Conservation (phyloP, 2,329 filamentous ascomycete species). For the Colletotrichum somersetense region DNA sequence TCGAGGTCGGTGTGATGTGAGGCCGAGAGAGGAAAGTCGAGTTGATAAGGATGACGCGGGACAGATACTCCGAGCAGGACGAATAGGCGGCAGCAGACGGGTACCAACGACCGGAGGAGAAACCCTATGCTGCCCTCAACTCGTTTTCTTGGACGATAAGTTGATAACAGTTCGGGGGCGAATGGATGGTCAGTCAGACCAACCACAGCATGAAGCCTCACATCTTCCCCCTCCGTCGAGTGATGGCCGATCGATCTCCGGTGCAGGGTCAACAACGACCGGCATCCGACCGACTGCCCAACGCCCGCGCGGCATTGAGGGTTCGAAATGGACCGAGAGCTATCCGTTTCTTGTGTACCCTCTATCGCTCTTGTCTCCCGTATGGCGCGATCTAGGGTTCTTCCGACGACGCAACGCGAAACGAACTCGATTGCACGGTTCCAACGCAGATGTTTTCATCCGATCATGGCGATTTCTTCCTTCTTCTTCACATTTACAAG, state of each 20-base stretch:
- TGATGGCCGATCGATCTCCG: slow-evolving; percentile 33
- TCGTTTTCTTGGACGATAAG: background rate
- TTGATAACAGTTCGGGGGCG: background rate
- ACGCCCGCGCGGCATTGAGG: background rate
- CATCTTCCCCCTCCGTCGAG: slow-evolving; percentile 2
- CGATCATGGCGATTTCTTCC: too few species aligned
- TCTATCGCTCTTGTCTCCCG: background rate
- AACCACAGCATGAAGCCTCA: slow-evolving; percentile 9
- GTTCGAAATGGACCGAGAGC: background rate
- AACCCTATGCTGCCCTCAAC: background rate
- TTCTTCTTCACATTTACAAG: background rate
- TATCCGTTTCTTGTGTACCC: background rate
- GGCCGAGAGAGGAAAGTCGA: slow-evolving; percentile 18
- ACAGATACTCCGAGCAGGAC: background rate
- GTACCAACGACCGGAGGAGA: background rate
- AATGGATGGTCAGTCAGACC: background rate
- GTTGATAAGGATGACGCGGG: slow-evolving; percentile 4
- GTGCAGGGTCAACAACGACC: slow-evolving; percentile 27
- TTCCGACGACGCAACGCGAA: background rate
- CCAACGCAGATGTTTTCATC: background rate
- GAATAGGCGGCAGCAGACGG: background rate
- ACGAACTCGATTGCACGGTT: background rate
- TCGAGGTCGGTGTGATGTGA: slow-evolving; percentile 7
- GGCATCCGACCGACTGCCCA: slow-evolving; percentile 5
- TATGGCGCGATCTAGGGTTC: background rate